Conservation (phyloP, 441 rosid genomes). For the Flueggea neowawraea region DNA sequence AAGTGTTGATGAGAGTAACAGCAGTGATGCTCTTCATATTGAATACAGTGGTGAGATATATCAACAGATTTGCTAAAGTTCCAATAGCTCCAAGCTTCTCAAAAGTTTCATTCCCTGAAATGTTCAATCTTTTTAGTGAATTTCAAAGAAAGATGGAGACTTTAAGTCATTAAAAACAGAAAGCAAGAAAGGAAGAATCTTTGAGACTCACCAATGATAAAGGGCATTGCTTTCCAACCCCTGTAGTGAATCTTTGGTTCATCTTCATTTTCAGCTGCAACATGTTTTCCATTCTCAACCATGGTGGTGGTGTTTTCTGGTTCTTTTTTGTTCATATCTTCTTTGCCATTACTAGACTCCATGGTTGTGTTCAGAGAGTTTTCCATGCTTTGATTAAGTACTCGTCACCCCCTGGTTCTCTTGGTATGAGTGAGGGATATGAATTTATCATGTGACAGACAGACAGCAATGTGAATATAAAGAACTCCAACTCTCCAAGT, state of each 20-base stretch:
- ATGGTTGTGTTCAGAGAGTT: no score
- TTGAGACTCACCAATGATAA: constrained; percentile 29
- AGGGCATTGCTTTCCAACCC: constrained; percentile 59
- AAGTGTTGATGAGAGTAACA: constrained; percentile 35
- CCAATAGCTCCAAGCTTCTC: constrained; percentile 62
- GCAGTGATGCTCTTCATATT: constrained; percentile 46
- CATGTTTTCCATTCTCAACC: constrained; percentile 5
- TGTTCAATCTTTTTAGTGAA: neutral
- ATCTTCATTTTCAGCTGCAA: neutral
- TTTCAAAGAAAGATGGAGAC: neutral
- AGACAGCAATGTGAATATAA: no score
- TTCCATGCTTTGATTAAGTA: no score
- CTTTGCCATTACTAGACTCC: neutral
- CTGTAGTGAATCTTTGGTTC: constrained; percentile 26
- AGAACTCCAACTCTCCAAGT: no score
- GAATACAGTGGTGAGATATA: constrained; percentile 46
- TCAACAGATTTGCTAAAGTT: constrained; percentile 43
- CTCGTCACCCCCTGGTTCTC: no score
- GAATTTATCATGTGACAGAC: no score
- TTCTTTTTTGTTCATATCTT: neutral
- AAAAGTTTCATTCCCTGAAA: constrained; percentile 52
- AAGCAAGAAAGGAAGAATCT: neutral
- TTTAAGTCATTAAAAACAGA: neutral
- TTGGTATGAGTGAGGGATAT: no score
- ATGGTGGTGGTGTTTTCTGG: neutral